Conservation (phyloP, 139 green algal genomes). For the Chlamydomonas sp. region DNA sequence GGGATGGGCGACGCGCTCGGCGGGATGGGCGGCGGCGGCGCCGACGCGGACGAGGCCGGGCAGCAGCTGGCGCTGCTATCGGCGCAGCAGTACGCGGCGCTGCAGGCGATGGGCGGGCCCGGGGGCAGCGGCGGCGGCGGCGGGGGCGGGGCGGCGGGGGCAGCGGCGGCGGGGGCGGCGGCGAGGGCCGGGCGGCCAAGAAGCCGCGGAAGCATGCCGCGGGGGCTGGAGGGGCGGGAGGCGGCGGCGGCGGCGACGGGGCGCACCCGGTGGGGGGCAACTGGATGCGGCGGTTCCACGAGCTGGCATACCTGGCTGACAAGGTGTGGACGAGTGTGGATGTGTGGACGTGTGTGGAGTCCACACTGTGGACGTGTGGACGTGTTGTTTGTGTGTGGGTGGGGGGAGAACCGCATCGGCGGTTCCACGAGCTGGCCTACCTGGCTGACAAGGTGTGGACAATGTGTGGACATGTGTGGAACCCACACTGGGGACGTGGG, state of each 20-base stretch:
- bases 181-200: no score
- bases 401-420: no score
- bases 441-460: no score
- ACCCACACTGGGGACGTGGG: no score
- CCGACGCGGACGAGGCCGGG: neutral
- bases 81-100: no score
- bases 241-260: neutral
- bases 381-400: neutral
- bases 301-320: slow-evolving; percentile 13
- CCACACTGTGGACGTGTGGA: neutral
- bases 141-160: neutral
- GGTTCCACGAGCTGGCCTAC: no score
- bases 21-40: neutral
- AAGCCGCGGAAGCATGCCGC: no score
- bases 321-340: no score
- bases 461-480: no score
- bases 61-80: neutral
- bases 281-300: slow-evolving; percentile 19
- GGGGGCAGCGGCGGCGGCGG: neutral
- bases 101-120: neutral
- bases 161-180: neutral
- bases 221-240: no score
- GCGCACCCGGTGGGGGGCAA: slow-evolving; percentile 1
- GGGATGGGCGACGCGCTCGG: neutral
- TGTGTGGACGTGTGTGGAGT: neutral